These are phyloP conservation scores for Diaporthe sp. DNA, from an alignment of 2,329 filamentous ascomycete genomes.

Conservation along the genomic window DNA sequence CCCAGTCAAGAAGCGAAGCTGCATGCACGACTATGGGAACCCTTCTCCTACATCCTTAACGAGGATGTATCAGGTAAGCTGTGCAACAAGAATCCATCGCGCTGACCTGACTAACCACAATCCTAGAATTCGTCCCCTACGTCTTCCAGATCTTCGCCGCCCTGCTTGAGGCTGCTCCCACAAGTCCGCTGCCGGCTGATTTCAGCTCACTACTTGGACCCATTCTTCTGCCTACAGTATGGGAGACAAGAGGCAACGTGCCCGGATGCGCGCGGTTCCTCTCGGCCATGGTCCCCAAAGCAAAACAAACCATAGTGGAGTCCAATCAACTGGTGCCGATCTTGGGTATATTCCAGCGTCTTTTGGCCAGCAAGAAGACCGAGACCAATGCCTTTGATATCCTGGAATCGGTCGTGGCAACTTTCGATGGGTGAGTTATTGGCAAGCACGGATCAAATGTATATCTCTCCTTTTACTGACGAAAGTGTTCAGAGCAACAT, in stretches of 20 bases:
- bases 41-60: constrained; percentile 83
- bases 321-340: constrained; percentile 88
- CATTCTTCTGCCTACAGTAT: constrained; percentile 83
- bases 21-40: constrained; percentile 84
- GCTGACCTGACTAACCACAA: constrained; percentile 46
- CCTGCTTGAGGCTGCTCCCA: constrained; percentile 86
- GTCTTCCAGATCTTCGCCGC: constrained; percentile 96
- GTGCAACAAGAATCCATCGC: background rate
- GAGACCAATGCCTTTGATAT: constrained; percentile 92
- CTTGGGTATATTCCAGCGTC: constrained; percentile 95
- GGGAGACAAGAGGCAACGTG: constrained; percentile 94
- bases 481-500: constrained; percentile 59
- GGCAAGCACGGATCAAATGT: background rate
- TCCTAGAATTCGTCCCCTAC: constrained; percentile 90
- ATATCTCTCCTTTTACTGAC: constrained; percentile 1
- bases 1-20: constrained; percentile 76
- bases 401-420: constrained; percentile 81
- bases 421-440: constrained; percentile 76
- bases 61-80: constrained; percentile 82
- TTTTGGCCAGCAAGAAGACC: constrained; percentile 84
- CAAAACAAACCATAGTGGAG: constrained; percentile 77
- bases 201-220: constrained; percentile 85
- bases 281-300: constrained; percentile 84
- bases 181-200: constrained; percentile 81
- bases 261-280: constrained; percentile 90